Evolutionary conservation across 2,329 filamentous ascomycete species (phyloP).

Genomic region (Ceratocystis cubensis): DNA sequence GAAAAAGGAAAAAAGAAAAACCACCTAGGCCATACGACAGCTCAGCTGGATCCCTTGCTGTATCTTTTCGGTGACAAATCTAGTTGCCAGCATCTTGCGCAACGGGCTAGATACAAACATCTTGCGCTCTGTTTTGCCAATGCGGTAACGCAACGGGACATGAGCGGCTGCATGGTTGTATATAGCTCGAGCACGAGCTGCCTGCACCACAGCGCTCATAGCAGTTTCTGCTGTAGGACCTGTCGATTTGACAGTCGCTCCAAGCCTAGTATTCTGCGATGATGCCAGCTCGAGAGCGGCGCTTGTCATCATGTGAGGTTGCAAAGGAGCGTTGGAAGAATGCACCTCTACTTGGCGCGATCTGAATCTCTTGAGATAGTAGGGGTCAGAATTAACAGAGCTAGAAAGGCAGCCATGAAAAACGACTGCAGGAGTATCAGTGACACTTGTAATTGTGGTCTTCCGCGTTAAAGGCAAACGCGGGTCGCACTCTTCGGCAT

Average conservation of each 20-base stretch:
- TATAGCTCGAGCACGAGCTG: neutral
- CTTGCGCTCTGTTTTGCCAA: conserved; percentile 3
- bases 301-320: too few species aligned
- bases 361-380: neutral
- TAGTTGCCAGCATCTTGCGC: conserved; percentile 5
- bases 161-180: neutral
- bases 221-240: neutral
- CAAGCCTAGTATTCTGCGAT: neutral
- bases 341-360: too few species aligned
- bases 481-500: neutral
- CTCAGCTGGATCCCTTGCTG: neutral
- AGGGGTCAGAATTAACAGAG: neutral
- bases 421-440: conserved; percentile 6
- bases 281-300: neutral
- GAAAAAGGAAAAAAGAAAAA: neutral
- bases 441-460: neutral
- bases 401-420: neutral
- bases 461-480: neutral
- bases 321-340: too few species aligned
- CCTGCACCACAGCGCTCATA: neutral
- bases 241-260: neutral
- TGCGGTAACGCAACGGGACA: neutral
- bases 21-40: neutral
- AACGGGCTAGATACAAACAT: conserved; percentile 1
- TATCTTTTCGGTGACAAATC: conserved; percentile 4